Base-by-base conservation (phyloP, 2,329 filamentous ascomycete genomes). In the Trichoderma hamatum region DNA sequence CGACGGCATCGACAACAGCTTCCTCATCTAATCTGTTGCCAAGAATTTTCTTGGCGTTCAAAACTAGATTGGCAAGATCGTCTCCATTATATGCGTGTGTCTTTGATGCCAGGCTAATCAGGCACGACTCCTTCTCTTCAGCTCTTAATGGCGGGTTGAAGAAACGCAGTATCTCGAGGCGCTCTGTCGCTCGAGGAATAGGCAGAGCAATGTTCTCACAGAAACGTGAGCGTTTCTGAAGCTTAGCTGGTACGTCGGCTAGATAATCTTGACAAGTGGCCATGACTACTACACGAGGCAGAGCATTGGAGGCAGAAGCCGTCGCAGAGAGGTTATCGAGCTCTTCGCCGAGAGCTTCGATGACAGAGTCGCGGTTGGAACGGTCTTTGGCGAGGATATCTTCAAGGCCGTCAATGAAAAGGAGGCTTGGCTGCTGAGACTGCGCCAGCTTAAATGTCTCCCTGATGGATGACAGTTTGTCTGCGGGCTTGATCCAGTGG, bases 71-170 rank as follows among this genome's bases (percentile, higher is more conserved):
- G n/a, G 83, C 82, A 1, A 97, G 82, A 77, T 97, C 94, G 1
- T 87, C 86, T 5, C 92, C 91, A 36, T 93, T 96, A 78, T 93
- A 97, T 4, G 94, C 95, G 75, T 97, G 94, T 0, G 94, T 96
- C 68, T 89, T 88, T 71, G 92, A 87, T 52, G 90, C 90, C 54
- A 97, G 81, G 21, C 84, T 81, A 4, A 84, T 80, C 21, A 93
- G 80, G 11, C 88, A 81, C 1, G 80, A 79, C 3, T 90, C 83
- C 66, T 79, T 82, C 10, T 82, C 81, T 10, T 82, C 84, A 3
- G 83, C 75, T n/a, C 77, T 81, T 56, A 87, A 81, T 32, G 77
- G 81, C 16, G 81, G 82, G 60, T 81, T 75, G 69, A 92, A 82
- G 7, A 87, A 87, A 34, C 87, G 85, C 26, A 97, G 79, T 14